Percentiles rank a stretch among this genome's conserved stretches.
Evolutionary conservation across 805 yeast genomes (phyloP).

Genomic region (Yamadazyma sp.): DNA sequence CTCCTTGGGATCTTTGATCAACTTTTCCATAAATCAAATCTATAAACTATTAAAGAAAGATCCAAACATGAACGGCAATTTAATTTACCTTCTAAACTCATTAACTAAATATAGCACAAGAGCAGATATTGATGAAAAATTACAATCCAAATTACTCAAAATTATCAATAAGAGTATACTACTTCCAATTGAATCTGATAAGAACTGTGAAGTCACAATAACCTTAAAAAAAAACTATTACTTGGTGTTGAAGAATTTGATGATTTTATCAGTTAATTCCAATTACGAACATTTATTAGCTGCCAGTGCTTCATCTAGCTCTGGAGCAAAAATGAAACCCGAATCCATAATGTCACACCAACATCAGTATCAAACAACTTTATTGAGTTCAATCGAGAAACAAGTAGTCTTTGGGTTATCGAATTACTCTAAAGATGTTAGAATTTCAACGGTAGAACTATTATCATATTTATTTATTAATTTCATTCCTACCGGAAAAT

Average conservation of each 20-base stretch:
- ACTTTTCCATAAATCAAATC: conserved; percentile 30
- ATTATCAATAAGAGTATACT: conserved; percentile 27
- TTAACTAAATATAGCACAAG: conserved; percentile 34
- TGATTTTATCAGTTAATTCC: conserved; percentile 30
- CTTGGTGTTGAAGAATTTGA: conserved; percentile 27
- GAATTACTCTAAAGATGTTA: conserved; percentile 30
- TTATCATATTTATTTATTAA: conserved; percentile 32
- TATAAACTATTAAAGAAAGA: conserved; percentile 38
- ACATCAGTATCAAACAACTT: conserved; percentile 30
- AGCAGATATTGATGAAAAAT: conserved; percentile 39
- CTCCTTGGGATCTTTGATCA: conserved; percentile 32
- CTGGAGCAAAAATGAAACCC: conserved; percentile 41
- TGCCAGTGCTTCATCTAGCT: conserved; percentile 29
- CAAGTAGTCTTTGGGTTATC: conserved; percentile 26
- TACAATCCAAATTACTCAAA: conserved; percentile 33
- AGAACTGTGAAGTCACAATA: conserved; percentile 13
- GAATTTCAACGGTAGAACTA: conserved; percentile 36
- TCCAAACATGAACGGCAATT: conserved; percentile 22
- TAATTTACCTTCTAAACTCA: conserved; percentile 29
- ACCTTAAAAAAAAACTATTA: conserved; percentile 30
- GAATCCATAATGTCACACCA: conserved; percentile 40
- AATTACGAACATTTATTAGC: conserved; percentile 38
- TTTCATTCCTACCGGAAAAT: conserved; percentile 38
- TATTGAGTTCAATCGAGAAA: conserved; percentile 31
- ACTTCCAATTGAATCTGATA: conserved; percentile 17